These are phyloP conservation scores for Penicillium desertorum DNA, from an alignment of 495 filamentous ascomycete genomes.

Conservation along the genomic window DNA sequence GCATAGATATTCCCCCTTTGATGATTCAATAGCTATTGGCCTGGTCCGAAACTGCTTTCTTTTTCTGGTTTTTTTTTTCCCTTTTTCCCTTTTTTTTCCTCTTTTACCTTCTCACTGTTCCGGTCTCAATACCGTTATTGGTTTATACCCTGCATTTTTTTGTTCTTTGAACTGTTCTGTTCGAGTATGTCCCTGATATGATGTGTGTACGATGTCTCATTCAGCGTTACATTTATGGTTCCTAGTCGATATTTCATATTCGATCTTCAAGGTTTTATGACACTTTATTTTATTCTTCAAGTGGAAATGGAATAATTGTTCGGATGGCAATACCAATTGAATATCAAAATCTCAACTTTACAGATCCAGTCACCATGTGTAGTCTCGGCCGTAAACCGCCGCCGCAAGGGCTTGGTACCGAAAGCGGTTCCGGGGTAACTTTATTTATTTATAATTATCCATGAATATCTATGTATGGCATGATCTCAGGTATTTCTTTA, in stretches of 20 bases:
- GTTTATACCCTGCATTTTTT: slow-evolving; percentile 34
- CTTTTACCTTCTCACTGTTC: not conserved
- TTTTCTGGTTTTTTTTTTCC: not conserved
- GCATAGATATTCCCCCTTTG: slow-evolving; percentile 29
- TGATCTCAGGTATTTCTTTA: not conserved
- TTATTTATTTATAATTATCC: not conserved
- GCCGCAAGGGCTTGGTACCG: not conserved
- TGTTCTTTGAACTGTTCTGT: slow-evolving; percentile 14
- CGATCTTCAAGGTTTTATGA: slow-evolving; percentile 6
- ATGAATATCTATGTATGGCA: not conserved
- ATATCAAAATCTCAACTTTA: not conserved
- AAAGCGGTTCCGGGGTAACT: not conserved
- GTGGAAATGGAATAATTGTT: slow-evolving; percentile 1
- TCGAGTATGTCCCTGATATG: slow-evolving; percentile 28
- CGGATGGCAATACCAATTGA: slow-evolving; percentile 16
- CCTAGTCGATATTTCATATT: slow-evolving; percentile 21
- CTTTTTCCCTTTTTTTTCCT: not conserved
- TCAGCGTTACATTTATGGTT: slow-evolving; percentile 24
- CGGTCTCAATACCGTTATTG: slow-evolving; percentile 22
- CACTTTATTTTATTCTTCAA: slow-evolving; percentile 2
- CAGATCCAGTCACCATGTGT: not conserved
- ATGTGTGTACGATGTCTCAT: slow-evolving; percentile 34
- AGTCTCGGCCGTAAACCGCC: not conserved
- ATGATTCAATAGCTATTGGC: slow-evolving; percentile 15
- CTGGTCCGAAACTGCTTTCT: slow-evolving; percentile 3